Percentiles rank a stretch among this genome's conserved stretches.
Conservation (phyloP, 2,329 filamentous ascomycete genomes). For the Colletotrichum zoysiae region DNA sequence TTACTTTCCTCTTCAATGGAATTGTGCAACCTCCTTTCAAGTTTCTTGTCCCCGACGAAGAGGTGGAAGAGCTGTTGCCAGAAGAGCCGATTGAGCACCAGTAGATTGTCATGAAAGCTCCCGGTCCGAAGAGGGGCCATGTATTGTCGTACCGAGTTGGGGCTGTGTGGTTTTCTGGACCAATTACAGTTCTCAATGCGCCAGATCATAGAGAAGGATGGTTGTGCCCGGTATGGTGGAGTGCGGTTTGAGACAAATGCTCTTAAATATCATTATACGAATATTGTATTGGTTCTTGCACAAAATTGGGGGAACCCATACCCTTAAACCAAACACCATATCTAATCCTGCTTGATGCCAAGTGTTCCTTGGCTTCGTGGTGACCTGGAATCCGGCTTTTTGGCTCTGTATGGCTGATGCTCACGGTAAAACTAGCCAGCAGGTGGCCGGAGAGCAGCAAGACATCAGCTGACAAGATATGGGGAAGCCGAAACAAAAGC, state of each 20-base stretch:
- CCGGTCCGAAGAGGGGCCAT: neutral
- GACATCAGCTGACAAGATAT: neutral
- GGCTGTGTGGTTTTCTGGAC: neutral
- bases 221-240: neutral
- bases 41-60: slow-evolving; percentile 68
- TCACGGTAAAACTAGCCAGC: no score
- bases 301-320: neutral
- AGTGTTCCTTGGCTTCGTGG: neutral
- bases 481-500: neutral
- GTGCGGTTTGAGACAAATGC: neutral
- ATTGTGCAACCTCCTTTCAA: slow-evolving; percentile 86
- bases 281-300: neutral
- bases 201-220: neutral
- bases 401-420: neutral
- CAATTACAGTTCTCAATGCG: neutral
- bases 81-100: slow-evolving; percentile 87
- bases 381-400: neutral
- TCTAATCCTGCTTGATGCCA: neutral
- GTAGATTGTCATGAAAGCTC: neutral
- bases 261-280: neutral
- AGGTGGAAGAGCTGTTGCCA: slow-evolving; percentile 76
- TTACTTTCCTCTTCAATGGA: slow-evolving; percentile 96
- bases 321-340: neutral
- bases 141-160: neutral
- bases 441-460: neutral